Base-by-base conservation (phyloP, 257 asterid genomes). In the Plantago ovata region DNA sequence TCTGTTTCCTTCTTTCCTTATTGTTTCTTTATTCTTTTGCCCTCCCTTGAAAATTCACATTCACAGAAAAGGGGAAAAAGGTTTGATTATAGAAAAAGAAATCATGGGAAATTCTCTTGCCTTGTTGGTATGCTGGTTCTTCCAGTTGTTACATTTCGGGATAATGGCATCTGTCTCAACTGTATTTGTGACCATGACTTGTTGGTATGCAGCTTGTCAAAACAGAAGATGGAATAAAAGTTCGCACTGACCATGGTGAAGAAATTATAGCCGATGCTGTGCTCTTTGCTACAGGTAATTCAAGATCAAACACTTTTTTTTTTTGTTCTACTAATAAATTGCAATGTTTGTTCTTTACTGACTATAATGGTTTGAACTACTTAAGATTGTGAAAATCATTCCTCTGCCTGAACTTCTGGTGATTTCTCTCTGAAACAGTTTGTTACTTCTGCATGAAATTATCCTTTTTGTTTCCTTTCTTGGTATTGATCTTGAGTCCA, bases 281-380 rank as follows among this genome's bases (percentile, higher is more conserved):
- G 66, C 97, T 93, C 69, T 84, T 93, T 75, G 99, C 99, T 69
- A 93, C 97, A 14, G 99, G 99, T 93, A 89, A 76, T 61, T 61
- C 65, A 45, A 19, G 1, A 28, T 28, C 36, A 41, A 46, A 69
- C 18, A 45, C 53, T 58, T 13, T 33, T 50, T 10, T n/a, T 61
- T 58, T 33, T n/a, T n/a, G n/a, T n/a, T n/a, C n/a, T n/a, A n/a
- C n/a, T n/a, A n/a, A n/a, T n/a, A n/a, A 51, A 55, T 38, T 55
- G 32, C 38, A 18, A 13, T 38, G 19, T 14, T 38, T 56, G 7
- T 11, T 56, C 6, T 28, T 28, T 6, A 6, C 36, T 28, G 36
- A 28, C 36, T 1, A 28, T 2, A 28, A 28, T 28, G 1, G 36
- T 28, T 28, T 28, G 36, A 28, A 28, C 36, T 28, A 28, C 36